A percentile compares a stretch with the other conserved stretches of the same genome.
phyloP scores from a whole-genome alignment of 2,329 filamentous ascomycete species.

The Diaporthe citri region DNA sequence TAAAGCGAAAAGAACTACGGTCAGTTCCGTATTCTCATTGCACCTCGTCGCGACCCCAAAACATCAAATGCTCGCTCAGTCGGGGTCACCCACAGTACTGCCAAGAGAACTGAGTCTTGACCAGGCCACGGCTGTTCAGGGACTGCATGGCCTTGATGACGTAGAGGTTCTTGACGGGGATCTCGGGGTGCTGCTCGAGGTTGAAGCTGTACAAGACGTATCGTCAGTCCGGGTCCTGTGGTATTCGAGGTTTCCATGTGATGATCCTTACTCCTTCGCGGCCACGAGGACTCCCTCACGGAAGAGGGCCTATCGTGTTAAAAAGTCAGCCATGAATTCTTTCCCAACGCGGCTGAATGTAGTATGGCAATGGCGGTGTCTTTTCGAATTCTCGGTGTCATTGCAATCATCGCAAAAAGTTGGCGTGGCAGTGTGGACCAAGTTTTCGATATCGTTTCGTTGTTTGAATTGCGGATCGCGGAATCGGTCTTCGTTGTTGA shows the following conservation, averaged over 20 bases:
- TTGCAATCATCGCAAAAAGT: conserved; percentile 26
- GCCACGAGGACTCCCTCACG: conserved; percentile 93
- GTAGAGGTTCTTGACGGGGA: conserved; percentile 99
- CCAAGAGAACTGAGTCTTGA: conserved; percentile 99
- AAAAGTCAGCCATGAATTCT: conserved; percentile 45
- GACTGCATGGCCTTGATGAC: conserved; percentile 99
- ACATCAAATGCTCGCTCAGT: background rate
- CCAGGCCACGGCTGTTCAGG: conserved; percentile 95
- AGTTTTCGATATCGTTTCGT: conserved; percentile 33
- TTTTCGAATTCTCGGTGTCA: conserved; percentile 14
- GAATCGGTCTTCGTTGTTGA: conserved; percentile 20
- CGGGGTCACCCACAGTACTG: conserved; percentile 74
- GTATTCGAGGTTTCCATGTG: conserved; percentile 16
- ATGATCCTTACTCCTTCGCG: conserved; percentile 79
- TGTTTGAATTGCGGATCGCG: conserved; percentile 30
- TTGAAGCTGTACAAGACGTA: conserved; percentile 72
- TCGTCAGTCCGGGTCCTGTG: conserved; percentile 29
- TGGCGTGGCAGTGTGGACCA: conserved; percentile 9
- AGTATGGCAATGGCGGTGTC: background rate
- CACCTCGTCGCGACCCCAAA: background rate
- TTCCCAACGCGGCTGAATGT: background rate
- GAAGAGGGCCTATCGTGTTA: conserved; percentile 76
- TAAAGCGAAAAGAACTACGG: background rate
- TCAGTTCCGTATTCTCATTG: conserved; percentile 1
- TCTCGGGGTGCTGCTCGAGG: conserved; percentile 96